Evolutionary conservation across 23 red algal species (phyloP).

Genomic region (Cyanidium caldarium): DNA sequence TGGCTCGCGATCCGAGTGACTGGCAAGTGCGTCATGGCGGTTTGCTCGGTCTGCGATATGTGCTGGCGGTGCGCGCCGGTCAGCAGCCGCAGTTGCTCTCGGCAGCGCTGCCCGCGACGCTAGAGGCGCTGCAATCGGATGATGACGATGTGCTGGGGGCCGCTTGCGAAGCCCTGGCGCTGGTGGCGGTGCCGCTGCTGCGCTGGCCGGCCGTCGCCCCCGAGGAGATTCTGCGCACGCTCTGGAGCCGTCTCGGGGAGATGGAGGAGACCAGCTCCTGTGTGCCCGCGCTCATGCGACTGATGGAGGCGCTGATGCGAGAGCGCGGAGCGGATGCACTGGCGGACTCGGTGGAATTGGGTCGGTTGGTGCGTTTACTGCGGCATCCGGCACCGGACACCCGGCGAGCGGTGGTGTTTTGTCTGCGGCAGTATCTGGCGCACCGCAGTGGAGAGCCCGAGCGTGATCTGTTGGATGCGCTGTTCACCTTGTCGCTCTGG

Average conservation of each 20-base stretch:
- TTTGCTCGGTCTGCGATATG: slow-evolving; percentile 59
- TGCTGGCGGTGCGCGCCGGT: slow-evolving; percentile 50
- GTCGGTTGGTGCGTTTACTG: background rate
- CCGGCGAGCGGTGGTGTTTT: background rate
- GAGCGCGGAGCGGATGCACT: background rate
- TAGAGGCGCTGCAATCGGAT: slow-evolving; percentile 29
- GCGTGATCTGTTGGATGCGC: too few species aligned
- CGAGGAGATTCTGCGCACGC: slow-evolving; percentile 21
- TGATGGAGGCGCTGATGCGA: slow-evolving; percentile 12
- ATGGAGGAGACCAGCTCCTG: slow-evolving; percentile 81
- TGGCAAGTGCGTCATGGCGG: slow-evolving; percentile 85
- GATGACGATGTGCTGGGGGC: slow-evolving; percentile 85
- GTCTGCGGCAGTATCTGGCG: background rate
- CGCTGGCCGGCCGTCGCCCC: slow-evolving; percentile 11
- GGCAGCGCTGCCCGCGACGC: slow-evolving; percentile 15
- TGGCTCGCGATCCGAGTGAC: slow-evolving; percentile 20
- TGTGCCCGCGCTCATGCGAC: slow-evolving; percentile 31
- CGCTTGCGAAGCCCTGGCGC: slow-evolving; percentile 45
- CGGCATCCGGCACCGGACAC: background rate
- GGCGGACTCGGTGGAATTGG: background rate
- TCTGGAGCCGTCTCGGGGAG: slow-evolving; percentile 45
- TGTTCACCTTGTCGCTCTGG: too few species aligned
- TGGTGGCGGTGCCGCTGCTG: slow-evolving; percentile 19
- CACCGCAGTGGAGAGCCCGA: too few species aligned
- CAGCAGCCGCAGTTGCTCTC: slow-evolving; percentile 29